Base-by-base conservation (phyloP, 2,329 filamentous ascomycete genomes). In the Sporothrix variecibatus region DNA sequence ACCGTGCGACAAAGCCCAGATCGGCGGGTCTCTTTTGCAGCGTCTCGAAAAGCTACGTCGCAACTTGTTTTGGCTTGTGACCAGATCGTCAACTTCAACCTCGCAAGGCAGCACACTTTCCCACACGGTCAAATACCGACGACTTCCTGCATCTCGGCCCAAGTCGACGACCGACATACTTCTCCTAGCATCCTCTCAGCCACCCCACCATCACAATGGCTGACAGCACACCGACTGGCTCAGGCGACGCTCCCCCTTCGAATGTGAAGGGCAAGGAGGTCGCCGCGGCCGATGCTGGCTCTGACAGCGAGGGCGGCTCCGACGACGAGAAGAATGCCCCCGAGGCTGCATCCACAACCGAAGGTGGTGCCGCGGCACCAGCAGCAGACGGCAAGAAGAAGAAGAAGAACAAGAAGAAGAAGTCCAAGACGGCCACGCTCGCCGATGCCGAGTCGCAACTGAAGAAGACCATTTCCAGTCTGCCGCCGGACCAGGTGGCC, bases 401-500 rank as follows among this genome's bases (percentile, higher is more conserved):
- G 82, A 90, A 89, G 84, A 89, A 87, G 84, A 90, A 86, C 77
- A 90, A 91, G 85, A 89, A 87, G 81, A 87, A 88, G 83, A 90
- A 90, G 84, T 83, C 88, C 79, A 85, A 87, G 82, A 83, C 84
- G 62, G 81, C 79, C 31, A 81, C 81, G 69, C 75, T 81, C 15
- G 79, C 78, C 53, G 81, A 83, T 60, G 79, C 81, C 53, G 80
- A 84, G 76, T 79, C 82, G 68, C 81, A 85, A 20, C 79, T 86
- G 72, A 85, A 86, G 78, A 86, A 87, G 78, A 86, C 88, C 69
- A 83, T 90, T 74, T 83, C 85, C 43, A 84, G 84, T 67, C 84
- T 91, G 73, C 87, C 86, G 40, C 84, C 86, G 56, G 83, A 88
- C 75, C 88, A 92, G 79, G 83, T 91, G 75, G 82, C 89, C 75